Conservation (phyloP, 73 alveolate genomes). For the Stentor roeselii region DNA sequence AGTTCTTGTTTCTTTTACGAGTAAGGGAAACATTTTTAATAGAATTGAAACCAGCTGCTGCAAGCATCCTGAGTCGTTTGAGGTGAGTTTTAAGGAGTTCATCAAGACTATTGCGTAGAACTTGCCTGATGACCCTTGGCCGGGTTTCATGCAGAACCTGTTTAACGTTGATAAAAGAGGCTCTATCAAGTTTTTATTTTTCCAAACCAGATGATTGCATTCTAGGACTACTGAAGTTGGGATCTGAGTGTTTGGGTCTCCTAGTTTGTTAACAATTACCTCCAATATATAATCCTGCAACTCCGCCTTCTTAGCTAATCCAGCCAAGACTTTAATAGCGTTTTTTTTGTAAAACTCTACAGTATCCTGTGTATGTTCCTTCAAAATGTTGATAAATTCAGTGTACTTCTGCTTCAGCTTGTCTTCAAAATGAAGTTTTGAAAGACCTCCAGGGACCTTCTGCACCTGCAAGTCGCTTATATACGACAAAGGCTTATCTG, state of each 20-base stretch:
- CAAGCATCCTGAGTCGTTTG: background rate
- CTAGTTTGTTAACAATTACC: slow-evolving; percentile 78
- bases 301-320: slow-evolving; percentile 68
- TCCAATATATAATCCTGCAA: slow-evolving; percentile 70
- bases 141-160: background rate
- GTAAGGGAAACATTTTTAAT: background rate
- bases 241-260: slow-evolving; percentile 69
- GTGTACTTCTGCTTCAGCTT: slow-evolving; percentile 66
- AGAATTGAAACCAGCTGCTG: background rate
- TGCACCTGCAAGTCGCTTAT: slow-evolving; percentile 38
- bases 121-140: background rate
- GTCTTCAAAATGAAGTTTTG: slow-evolving; percentile 68
- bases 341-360: slow-evolving; percentile 61
- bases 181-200: background rate
- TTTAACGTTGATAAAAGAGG: background rate
- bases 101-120: slow-evolving; percentile 13
- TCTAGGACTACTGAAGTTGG: slow-evolving; percentile 52
- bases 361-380: slow-evolving; percentile 57
- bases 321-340: slow-evolving; percentile 57
- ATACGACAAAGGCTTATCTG: slow-evolving; percentile 43
- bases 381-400: slow-evolving; percentile 64
- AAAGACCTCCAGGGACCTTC: slow-evolving; percentile 38
- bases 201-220: slow-evolving; percentile 3
- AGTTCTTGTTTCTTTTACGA: slow-evolving; percentile 17
- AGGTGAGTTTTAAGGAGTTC: background rate